A percentile compares a stretch with the other conserved stretches of the same genome.
phyloP scores from a whole-genome alignment of 1,139 yeast genomes.

The Saccharomyces hybrid region DNA sequence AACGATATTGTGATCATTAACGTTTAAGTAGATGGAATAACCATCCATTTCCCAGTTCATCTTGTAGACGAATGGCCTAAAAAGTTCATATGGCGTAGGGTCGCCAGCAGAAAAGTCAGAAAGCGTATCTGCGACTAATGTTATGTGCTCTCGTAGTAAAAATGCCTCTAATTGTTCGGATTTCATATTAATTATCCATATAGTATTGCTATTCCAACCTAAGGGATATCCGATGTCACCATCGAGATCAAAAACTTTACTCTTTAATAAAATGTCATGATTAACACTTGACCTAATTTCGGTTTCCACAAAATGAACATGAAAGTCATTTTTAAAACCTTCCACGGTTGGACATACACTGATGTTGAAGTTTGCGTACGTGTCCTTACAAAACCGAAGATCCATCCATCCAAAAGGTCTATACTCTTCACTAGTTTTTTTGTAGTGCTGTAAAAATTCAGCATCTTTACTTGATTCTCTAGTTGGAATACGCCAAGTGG shows the following conservation, averaged over 20 bases:
- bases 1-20: slow-evolving; percentile 80
- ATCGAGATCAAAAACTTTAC: slow-evolving; percentile 49
- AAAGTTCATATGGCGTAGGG: slow-evolving; percentile 63
- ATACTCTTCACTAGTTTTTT: slow-evolving; percentile 33
- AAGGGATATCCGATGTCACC: slow-evolving; percentile 64
- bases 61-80: slow-evolving; percentile 60
- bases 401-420: slow-evolving; percentile 90
- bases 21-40: slow-evolving; percentile 61
- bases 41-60: slow-evolving; percentile 52
- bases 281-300: slow-evolving; percentile 80
- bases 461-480: slow-evolving; percentile 76
- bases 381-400: slow-evolving; percentile 48
- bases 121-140: slow-evolving; percentile 63
- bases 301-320: slow-evolving; percentile 45
- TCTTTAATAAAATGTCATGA: slow-evolving; percentile 68
- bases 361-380: slow-evolving; percentile 42
- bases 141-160: slow-evolving; percentile 75
- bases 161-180: slow-evolving; percentile 53
- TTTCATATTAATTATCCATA: slow-evolving; percentile 54
- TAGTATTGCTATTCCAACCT: slow-evolving; percentile 70
- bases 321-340: slow-evolving; percentile 55
- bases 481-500: slow-evolving; percentile 71
- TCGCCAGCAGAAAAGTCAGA: slow-evolving; percentile 74
- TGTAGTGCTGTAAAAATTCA: slow-evolving; percentile 30
- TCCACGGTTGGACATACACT: slow-evolving; percentile 47